These are phyloP conservation scores for Anastatica hierochuntica DNA, from an alignment of 345 rosid species.

Conservation along the genomic window DNA sequence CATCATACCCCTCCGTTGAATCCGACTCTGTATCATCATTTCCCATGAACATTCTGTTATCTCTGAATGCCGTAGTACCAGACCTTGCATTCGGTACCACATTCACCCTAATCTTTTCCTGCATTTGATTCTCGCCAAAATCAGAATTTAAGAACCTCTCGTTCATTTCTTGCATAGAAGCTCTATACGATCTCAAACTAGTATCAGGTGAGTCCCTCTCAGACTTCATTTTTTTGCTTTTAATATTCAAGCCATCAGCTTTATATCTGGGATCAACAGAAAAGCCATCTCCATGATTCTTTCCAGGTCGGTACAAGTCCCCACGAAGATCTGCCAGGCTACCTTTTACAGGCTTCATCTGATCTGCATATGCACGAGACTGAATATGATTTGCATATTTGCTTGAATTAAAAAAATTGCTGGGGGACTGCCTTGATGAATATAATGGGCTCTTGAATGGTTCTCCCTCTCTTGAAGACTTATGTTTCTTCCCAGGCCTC, in stretches of 20 bases:
- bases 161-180: slow-evolving; percentile 42
- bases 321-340: slow-evolving; percentile 40
- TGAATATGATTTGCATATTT: slow-evolving; percentile 45
- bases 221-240: slow-evolving; percentile 57
- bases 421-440: slow-evolving; percentile 38
- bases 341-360: slow-evolving; percentile 52
- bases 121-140: slow-evolving; percentile 38
- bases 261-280: slow-evolving; percentile 42
- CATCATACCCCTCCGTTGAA: slow-evolving; percentile 53
- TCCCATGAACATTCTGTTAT: slow-evolving; percentile 30
- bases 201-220: slow-evolving; percentile 49
- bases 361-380: no score
- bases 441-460: slow-evolving; percentile 38
- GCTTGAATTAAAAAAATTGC: slow-evolving; percentile 32
- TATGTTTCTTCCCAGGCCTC: slow-evolving; percentile 50
- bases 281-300: slow-evolving; percentile 35
- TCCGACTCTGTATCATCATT: slow-evolving; percentile 83
- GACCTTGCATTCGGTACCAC: slow-evolving; percentile 43
- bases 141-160: slow-evolving; percentile 53
- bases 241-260: slow-evolving; percentile 47
- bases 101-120: slow-evolving; percentile 48
- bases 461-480: slow-evolving; percentile 35
- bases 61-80: slow-evolving; percentile 33
- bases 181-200: no score
- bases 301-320: slow-evolving; percentile 41